Evolutionary conservation across 176 grass and related monocot species (phyloP).

Genomic region (Cymbopogon citratus): DNA sequence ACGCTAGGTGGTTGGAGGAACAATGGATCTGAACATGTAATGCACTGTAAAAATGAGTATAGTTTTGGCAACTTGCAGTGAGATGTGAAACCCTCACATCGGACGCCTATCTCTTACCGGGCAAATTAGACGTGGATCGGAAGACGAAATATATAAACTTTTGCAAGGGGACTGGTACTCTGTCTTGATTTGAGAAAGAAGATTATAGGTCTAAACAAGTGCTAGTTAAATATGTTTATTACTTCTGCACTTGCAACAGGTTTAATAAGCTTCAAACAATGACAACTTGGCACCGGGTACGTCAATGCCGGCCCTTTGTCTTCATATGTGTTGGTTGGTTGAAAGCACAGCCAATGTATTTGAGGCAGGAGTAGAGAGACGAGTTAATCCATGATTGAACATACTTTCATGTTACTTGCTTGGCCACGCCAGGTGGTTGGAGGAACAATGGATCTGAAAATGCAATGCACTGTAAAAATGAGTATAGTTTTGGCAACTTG

Average conservation of each 20-base stretch:
- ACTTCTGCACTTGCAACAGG: not conserved
- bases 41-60: too few species aligned
- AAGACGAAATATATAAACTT: too few species aligned
- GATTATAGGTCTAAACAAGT: not conserved
- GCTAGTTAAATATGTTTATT: not conserved
- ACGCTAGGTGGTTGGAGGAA: not conserved
- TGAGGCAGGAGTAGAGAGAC: too few species aligned
- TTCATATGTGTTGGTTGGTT: not conserved
- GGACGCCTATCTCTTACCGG: too few species aligned
- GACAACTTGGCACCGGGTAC: not conserved
- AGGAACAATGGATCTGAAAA: not conserved
- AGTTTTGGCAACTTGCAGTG: too few species aligned
- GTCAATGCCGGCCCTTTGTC: not conserved
- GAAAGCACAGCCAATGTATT: too few species aligned
- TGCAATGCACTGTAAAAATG: not conserved
- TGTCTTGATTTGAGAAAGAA: not conserved
- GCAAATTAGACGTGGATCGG: too few species aligned
- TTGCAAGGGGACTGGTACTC: too few species aligned
- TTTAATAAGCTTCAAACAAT: not conserved
- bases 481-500: not conserved
- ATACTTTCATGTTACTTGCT: not conserved
- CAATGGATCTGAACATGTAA: not conserved
- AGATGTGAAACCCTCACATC: not conserved
- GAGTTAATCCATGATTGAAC: too few species aligned
- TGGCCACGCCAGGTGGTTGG: not conserved